Evolutionary conservation across 2,329 filamentous ascomycete genomes (phyloP).

Genomic region (Pseudogymnoascus sp.): DNA sequence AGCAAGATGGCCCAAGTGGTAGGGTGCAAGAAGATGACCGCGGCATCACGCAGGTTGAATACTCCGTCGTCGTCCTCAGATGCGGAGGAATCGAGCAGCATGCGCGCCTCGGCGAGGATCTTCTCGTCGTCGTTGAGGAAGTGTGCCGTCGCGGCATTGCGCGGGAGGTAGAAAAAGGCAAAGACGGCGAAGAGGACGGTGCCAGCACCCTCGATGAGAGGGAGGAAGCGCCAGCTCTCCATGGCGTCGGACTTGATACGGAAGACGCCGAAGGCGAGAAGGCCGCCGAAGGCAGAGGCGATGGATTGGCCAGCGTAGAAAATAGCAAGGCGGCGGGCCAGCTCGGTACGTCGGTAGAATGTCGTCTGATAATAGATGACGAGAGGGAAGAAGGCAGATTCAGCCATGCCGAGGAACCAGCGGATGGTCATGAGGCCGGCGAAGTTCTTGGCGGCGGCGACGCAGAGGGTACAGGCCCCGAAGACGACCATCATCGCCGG

Average conservation of each 20-base stretch:
- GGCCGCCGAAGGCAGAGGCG: constrained; percentile 53
- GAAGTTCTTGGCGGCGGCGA: constrained; percentile 50
- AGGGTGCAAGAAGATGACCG: constrained; percentile 40
- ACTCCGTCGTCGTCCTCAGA: constrained; percentile 23
- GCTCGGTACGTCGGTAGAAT: constrained; percentile 64
- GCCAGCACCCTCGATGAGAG: constrained; percentile 36
- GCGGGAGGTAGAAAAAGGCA: constrained; percentile 31
- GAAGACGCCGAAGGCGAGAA: constrained; percentile 35
- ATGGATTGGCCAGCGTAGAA: constrained; percentile 73
- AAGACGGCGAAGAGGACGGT: constrained; percentile 28
- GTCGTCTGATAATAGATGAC: constrained; percentile 50
- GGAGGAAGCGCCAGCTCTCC: constrained; percentile 44
- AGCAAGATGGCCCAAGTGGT: constrained; percentile 37
- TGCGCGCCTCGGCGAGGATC: constrained; percentile 49
- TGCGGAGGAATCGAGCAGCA: constrained; percentile 60
- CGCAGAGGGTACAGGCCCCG: constrained; percentile 55
- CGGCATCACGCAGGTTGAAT: constrained; percentile 27
- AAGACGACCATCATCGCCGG: constrained; percentile 63
- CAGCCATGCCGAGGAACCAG: constrained; percentile 63
- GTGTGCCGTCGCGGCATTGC: constrained; percentile 22
- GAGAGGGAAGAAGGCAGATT: constrained; percentile 61
- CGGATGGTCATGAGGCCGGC: constrained; percentile 57
- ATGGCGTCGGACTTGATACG: constrained; percentile 43
- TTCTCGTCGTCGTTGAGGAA: constrained; percentile 28
- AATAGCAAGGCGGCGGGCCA: constrained; percentile 60